These are phyloP conservation scores for Phialophora macrospora DNA, from an alignment of 2,329 filamentous ascomycete genomes.

Conservation along the genomic window DNA sequence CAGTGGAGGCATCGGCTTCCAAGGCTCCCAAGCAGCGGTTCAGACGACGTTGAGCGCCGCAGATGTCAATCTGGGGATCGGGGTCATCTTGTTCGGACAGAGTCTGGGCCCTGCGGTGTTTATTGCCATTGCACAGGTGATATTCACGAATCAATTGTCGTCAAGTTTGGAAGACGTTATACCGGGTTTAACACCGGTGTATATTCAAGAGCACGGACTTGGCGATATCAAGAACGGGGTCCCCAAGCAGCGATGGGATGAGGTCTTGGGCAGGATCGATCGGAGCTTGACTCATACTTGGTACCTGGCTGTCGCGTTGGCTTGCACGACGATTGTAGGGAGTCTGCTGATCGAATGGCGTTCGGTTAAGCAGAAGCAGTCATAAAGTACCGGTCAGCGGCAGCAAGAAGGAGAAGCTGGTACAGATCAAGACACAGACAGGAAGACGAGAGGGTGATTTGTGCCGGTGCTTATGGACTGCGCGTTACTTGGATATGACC, in stretches of 20 bases:
- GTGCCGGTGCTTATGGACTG: background rate
- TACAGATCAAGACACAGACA: background rate
- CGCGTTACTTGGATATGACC: background rate
- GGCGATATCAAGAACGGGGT: background rate
- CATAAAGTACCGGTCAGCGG: background rate
- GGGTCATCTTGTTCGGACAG: background rate
- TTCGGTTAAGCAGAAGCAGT: slow-evolving; percentile 1
- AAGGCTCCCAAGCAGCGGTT: background rate
- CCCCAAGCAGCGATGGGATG: background rate
- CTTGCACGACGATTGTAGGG: background rate
- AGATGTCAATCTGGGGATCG: background rate
- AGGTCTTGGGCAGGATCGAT: background rate
- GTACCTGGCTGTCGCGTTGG: slow-evolving; percentile 1
- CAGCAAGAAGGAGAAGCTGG: background rate
- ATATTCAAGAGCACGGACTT: background rate
- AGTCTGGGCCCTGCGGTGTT: slow-evolving; percentile 1
- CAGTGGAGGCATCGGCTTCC: slow-evolving; percentile 4
- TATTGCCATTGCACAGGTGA: slow-evolving; percentile 1
- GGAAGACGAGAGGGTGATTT: background rate
- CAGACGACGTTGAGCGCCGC: background rate
- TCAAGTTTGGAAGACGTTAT: background rate
- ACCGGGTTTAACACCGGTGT: background rate
- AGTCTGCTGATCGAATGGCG: background rate
- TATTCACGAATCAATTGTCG: background rate
- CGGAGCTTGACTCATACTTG: slow-evolving; percentile 8